These are phyloP conservation scores for Symbiodinium natans DNA, from an alignment of 73 alveolate genomes.

Conservation along the genomic window DNA sequence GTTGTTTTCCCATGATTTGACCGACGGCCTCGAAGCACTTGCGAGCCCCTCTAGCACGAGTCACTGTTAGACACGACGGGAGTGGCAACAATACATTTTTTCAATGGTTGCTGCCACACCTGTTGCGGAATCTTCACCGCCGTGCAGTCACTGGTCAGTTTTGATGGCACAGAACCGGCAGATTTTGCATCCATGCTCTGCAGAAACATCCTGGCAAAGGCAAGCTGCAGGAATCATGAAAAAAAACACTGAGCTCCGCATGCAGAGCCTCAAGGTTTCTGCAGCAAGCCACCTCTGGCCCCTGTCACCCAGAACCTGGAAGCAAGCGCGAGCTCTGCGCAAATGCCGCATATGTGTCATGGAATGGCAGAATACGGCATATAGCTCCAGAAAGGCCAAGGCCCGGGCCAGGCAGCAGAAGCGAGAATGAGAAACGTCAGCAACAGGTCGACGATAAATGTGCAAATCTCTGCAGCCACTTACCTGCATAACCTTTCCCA, in stretches of 20 bases:
- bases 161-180: conserved; percentile 1
- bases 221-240: neutral
- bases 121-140: neutral
- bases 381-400: neutral
- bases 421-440: neutral
- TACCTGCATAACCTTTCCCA: neutral
- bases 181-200: neutral
- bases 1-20: neutral
- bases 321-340: no score
- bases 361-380: no score
- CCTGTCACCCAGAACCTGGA: conserved; percentile 34
- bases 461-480: conserved; percentile 10
- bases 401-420: neutral
- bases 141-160: conserved; percentile 1
- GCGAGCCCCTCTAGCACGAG: neutral
- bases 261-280: conserved; percentile 27
- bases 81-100: no score
- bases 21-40: neutral
- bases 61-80: no score
- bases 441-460: neutral
- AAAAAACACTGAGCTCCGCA: neutral
- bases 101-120: neutral
- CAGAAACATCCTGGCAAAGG: neutral
- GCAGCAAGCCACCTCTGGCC: conserved; percentile 69
- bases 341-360: no score